These are phyloP conservation scores for Eutrema japonicum DNA, from an alignment of 345 rosid species.

Conservation along the genomic window DNA sequence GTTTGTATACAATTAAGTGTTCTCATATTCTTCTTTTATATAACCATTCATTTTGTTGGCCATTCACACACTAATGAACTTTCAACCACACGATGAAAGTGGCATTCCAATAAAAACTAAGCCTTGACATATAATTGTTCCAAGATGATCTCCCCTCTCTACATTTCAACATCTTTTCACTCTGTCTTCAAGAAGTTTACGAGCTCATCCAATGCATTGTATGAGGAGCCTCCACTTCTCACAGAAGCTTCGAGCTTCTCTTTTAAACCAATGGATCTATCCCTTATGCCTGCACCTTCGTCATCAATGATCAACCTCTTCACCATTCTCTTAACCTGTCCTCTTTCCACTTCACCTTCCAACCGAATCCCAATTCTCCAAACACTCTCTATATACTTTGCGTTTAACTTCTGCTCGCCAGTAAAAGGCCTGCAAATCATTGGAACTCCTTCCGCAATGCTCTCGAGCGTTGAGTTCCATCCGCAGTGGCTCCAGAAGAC, in stretches of 20 bases:
- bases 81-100: no score
- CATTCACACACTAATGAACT: no score
- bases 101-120: no score
- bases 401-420: conserved; percentile 45
- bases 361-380: conserved; percentile 33
- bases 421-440: conserved; percentile 44
- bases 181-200: no score
- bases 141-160: no score
- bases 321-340: not conserved
- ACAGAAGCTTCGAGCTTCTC: conserved; percentile 19
- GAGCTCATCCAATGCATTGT: conserved; percentile 15
- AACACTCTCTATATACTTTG: conserved; percentile 23
- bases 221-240: conserved; percentile 28
- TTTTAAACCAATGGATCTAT: conserved; percentile 10
- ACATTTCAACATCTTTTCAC: no score
- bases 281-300: conserved; percentile 31
- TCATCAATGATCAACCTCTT: conserved; percentile 13
- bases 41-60: no score
- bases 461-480: conserved; percentile 49
- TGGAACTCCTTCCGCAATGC: conserved; percentile 45
- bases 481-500: conserved; percentile 48
- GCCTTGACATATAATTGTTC: no score
- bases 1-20: no score
- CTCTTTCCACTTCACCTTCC: conserved; percentile 26
- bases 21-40: no score